phyloP scores from a whole-genome alignment of 2,329 filamentous ascomycete species.

The Xylaria sp. region DNA sequence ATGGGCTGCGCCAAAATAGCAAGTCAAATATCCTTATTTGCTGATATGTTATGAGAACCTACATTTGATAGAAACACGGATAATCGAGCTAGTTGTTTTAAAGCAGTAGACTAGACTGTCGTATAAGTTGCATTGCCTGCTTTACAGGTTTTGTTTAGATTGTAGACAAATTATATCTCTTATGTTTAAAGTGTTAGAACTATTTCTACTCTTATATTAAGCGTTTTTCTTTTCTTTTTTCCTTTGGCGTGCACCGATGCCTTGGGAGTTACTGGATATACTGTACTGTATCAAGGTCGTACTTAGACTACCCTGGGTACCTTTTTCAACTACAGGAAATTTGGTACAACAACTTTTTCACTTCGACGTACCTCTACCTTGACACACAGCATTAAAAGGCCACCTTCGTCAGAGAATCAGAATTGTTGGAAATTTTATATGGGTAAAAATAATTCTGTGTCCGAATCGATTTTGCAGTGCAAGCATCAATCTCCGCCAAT shows the following conservation, averaged over 20 bases:
- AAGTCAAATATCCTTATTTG: neutral
- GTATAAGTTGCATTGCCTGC: neutral
- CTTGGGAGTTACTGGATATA: constrained; percentile 9
- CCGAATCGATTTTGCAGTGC: neutral
- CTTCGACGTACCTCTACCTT: constrained; percentile 6
- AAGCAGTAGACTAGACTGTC: neutral
- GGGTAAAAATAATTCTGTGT: neutral
- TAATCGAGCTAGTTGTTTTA: neutral
- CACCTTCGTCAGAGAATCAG: neutral
- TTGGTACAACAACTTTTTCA: constrained; percentile 15
- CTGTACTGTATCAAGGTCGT: constrained; percentile 23
- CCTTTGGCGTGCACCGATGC: neutral
- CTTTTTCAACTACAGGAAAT: constrained; percentile 11
- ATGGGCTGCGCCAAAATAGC: neutral
- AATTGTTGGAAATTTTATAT: neutral
- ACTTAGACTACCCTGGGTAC: constrained; percentile 19
- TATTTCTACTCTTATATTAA: neutral
- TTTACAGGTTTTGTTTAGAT: neutral
- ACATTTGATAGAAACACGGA: too few species aligned
- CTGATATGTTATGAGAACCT: neutral
- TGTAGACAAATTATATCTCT: neutral
- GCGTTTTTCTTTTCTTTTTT: neutral
- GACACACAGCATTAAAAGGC: neutral
- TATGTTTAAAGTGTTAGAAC: neutral
- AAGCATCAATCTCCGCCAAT: neutral